Base-by-base conservation (phyloP, 768 basidiomycete species). In the Tubosaeta brunneosetosa region DNA sequence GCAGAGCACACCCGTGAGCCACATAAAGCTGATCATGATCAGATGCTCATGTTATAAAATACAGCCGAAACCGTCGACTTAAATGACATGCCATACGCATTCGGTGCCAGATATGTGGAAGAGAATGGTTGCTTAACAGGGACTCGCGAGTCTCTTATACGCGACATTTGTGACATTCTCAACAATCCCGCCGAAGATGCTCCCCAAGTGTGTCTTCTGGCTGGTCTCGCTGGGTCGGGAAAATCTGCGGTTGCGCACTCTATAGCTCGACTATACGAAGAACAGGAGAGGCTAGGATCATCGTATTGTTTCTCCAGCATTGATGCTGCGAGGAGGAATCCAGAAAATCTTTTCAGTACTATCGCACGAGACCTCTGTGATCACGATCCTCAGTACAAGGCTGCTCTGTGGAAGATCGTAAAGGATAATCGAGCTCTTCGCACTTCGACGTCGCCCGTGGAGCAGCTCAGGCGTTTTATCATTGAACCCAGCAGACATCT, bases 381-480 rank as follows among this genome's bases (percentile, higher is more conserved):
- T 22, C 22, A 22, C 22, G 22, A 22, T 22, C 22, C 22, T 22
- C 22, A 22, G 22, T 22, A 22, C 22, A 22, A 22, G 22, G 22
- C 22, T 22, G 22, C 22, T 22, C 22, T 22, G 22, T 22, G 22
- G 22, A 22, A 22, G 22, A 22, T 22, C 22, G 22, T 22, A 22
- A 22, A 22, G 22, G 22, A 22, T 22, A 22, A 22, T 22, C 22
- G 22, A 22, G 22, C 22, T 22, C 22, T 22, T 31, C 58, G 44
- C 2, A 34, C 22, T 8, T 50, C 38, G 3, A 50, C n/a, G 6
- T 12, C 42, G 40, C 34, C 47, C 12, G 34, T 19, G 11, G 44
- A 26, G 8, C 66, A 67, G 27, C 54, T 68, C 16, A 49, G 49
- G 25, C 33, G 53, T 11, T 50, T 67, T 22, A 58, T 68, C 34